These are phyloP conservation scores for Caryopteris hybrid DNA, from an alignment of 305 asterid genomes.

Conservation along the genomic window DNA sequence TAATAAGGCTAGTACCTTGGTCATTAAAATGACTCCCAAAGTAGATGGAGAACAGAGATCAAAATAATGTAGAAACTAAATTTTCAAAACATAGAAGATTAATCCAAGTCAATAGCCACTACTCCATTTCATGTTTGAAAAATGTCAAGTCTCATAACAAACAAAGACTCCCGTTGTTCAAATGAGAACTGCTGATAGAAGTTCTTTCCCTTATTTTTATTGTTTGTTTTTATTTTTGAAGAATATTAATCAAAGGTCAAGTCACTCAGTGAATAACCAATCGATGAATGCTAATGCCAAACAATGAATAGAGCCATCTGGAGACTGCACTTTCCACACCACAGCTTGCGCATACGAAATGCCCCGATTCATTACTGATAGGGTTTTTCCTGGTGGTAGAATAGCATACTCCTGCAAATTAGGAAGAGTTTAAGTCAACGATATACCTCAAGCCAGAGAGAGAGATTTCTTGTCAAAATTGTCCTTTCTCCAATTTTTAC, in stretches of 20 bases:
- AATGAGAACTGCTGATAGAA: neutral
- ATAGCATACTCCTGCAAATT: constrained; percentile 36
- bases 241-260: too few relatives aligned
- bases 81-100: too few relatives aligned
- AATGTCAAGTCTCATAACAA: neutral
- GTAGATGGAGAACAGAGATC: too few relatives aligned
- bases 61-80: too few relatives aligned
- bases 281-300: constrained; percentile 26
- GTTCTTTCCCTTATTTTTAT: too few relatives aligned
- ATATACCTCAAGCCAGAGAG: neutral
- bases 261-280: constrained; percentile 16
- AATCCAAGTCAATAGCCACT: too few relatives aligned
- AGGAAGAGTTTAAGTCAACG: neutral
- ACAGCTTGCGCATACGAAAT: constrained; percentile 29
- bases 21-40: too few relatives aligned
- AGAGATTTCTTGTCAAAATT: neutral
- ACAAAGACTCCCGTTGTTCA: neutral
- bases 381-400: constrained; percentile 27
- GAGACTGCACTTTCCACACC: constrained; percentile 33
- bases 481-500: neutral
- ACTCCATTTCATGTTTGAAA: too few relatives aligned
- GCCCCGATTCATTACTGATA: constrained; percentile 15
- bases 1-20: too few relatives aligned
- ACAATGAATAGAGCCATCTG: constrained; percentile 20
- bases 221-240: too few relatives aligned